phyloP scores from a whole-genome alignment of 2,329 filamentous ascomycete genomes.

The Cordyceps cicadae region DNA sequence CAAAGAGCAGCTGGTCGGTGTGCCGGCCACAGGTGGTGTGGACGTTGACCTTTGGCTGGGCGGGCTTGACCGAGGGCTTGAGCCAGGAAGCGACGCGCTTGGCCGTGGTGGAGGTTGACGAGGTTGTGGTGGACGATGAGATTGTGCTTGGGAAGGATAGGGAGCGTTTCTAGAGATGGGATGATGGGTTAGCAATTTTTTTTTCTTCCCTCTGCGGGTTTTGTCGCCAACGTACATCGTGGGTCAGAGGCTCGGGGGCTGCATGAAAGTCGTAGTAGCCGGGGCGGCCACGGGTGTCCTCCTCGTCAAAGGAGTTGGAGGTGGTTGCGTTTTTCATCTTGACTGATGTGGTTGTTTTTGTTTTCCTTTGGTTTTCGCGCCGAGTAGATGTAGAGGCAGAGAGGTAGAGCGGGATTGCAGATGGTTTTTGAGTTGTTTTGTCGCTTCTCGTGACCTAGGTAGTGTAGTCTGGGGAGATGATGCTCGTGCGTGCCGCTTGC shows the following conservation, averaged over 20 bases:
- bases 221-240: background rate
- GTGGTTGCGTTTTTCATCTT: background rate
- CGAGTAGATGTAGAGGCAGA: background rate
- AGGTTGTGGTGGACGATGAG: conserved; percentile 22
- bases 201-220: no score
- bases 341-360: background rate
- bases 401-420: background rate
- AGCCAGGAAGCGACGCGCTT: conserved; percentile 24
- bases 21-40: conserved; percentile 49
- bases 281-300: conserved; percentile 8
- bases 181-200: background rate
- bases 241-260: conserved; percentile 1
- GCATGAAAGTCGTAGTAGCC: conserved; percentile 13
- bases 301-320: conserved; percentile 2
- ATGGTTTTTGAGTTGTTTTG: background rate
- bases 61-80: conserved; percentile 24
- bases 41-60: conserved; percentile 37
- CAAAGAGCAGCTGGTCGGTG: conserved; percentile 44
- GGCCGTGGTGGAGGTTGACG: conserved; percentile 17
- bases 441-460: background rate
- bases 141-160: conserved; percentile 19
- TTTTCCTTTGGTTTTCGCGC: background rate
- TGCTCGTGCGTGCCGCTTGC: background rate
- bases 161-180: conserved; percentile 7
- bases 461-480: background rate